Base-by-base conservation (phyloP, 2,329 filamentous ascomycete genomes). In the Trichoderma pleuroti region DNA sequence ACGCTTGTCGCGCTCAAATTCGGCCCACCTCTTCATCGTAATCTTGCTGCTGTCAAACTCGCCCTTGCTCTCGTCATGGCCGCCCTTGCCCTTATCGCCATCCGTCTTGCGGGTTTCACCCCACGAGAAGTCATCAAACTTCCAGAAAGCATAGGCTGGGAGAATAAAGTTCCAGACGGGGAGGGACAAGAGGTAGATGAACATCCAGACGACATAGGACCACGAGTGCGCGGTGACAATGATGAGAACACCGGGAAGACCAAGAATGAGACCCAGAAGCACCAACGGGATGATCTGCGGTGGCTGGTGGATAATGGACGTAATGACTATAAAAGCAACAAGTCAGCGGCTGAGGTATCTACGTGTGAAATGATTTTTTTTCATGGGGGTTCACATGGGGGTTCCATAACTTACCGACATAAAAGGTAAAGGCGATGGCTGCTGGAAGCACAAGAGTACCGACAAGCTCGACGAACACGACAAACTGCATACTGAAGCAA, bases 401-500 rank as follows among this genome's bases (percentile, higher is more conserved):
- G 3, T 24, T 57, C 54, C 12, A 30, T 11, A 21, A 88, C 92
- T 88, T 89, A 94, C 92, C 90, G 77, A 99, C 91, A 82, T 99
- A 99, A 79, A 98, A 90, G 24, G 96, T 99, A 81, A 99, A 99
- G 4, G 93, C 91, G 79, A 99, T 98, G 75, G 97, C 97, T 60
- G 96, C 97, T 3, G 96, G 96, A 26, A 99, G 86, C 12, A 99
- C 96, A 68, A 99, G 86, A 2, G 97, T 99, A 76, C 96, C 96
- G 69, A 98, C 88, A 69, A 99, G 86, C 82, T 99, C 96, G 78
- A 99, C 92, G 80, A 94, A 97, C 73, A 99, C 92, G 74, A 99
- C 91, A 79, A 99, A 99, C 82, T 99, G 96, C 96, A 99, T 99
- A 81, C 93, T 97, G 86, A 99, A 99, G 86, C 97, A 99, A 85